Evolutionary conservation across 306 rosid genomes (phyloP).

Genomic region (Mucuna pruriens): DNA sequence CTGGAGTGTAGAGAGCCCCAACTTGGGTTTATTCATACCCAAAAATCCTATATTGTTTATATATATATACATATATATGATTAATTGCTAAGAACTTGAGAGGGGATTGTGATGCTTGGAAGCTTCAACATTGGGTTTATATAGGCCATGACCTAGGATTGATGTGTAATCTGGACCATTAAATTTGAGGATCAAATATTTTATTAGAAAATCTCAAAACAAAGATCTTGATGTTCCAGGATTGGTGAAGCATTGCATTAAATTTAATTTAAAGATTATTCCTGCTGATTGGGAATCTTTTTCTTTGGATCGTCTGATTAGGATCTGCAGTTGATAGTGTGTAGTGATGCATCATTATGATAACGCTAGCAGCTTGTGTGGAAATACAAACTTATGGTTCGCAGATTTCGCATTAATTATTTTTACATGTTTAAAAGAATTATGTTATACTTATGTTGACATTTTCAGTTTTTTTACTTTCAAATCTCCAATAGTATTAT

Average conservation of each 20-base stretch:
- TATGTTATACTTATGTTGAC: background rate
- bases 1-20: conserved; percentile 67
- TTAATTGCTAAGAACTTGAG: background rate
- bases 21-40: background rate
- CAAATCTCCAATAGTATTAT: background rate
- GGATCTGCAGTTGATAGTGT: conserved; percentile 12
- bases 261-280: conserved; percentile 11
- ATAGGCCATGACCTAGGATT: conserved; percentile 31
- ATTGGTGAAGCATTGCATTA: conserved; percentile 35
- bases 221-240: conserved; percentile 27
- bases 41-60: background rate
- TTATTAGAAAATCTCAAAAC: conserved; percentile 17
- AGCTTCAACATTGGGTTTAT: conserved; percentile 18
- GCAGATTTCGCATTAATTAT: background rate
- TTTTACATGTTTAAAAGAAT: background rate
- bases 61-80: too few species aligned
- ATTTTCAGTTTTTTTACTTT: background rate
- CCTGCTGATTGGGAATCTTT: conserved; percentile 21
- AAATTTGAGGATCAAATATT: conserved; percentile 30
- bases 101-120: conserved; percentile 33
- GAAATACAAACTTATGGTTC: background rate
- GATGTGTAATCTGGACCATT: conserved; percentile 33
- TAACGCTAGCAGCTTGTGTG: conserved; percentile 15
- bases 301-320: conserved; percentile 11
- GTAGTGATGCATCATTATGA: conserved; percentile 5